Base-by-base conservation (phyloP, 345 rosid species). In the Citrus unshiu region DNA sequence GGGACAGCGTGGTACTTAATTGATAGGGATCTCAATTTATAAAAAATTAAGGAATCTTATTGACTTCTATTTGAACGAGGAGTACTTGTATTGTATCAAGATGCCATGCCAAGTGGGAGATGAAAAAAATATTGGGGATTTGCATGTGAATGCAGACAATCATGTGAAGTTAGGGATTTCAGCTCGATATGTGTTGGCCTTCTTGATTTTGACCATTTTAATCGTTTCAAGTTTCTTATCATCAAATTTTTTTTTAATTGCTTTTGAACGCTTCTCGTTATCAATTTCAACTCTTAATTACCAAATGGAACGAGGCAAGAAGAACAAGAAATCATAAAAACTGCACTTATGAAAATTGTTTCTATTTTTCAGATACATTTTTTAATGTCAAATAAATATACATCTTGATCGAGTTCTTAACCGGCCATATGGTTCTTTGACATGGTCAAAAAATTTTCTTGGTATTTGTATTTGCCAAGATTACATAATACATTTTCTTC, bases 1-100 rank as follows among this genome's bases (percentile, higher is more conserved):
- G 75, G 30, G 87, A 79, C 84, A 85, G 51, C 80, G 49, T 37
- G 88, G 72, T 35, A 37, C 70, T 70, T 70, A 70, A 16, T 70
- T 70, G 30, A 63, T 74, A 77, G 72, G 72, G 85, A 83, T 79
- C 58, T 78, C 76, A 54, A 72, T 72, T 75, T 77, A 2, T 43
- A 25, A 69, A 69, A 75, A 69, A 72, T 16, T 8, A 82, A 78
- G 88, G 92, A 87, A 89, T 87, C 87, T 80, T 68, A 43, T 83
- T 81, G 87, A 81, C 86, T 76, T 83, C 35, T 58, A 74, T 70
- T 80, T 81, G 65, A 85, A 81, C 85, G 75, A 80, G 65, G 84
- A 51, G 58, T 25, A n/a, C 24, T 49, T 29, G 43, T 71, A 56
- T 54, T 63, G 59, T 62, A 67, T 70, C 51, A 65, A 63, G 34